Evolutionary conservation across 768 basidiomycete genomes (phyloP).

Genomic region (Russula griseocarnosa): DNA sequence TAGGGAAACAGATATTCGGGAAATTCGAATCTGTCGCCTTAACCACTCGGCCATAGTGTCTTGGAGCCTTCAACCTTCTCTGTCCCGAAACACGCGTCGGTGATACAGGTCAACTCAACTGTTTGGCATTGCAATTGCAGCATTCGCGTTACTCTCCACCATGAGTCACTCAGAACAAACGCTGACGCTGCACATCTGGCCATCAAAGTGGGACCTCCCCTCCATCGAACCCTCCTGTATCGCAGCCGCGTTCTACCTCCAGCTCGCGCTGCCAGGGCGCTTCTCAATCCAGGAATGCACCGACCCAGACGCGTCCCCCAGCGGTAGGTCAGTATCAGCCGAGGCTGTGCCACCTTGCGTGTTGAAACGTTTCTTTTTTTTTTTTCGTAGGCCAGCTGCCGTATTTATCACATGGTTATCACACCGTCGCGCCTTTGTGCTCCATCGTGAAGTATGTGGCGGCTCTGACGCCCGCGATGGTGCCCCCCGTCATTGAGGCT

Average conservation of each 20-base stretch:
- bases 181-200: conserved; percentile 60
- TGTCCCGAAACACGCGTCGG: background rate
- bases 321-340: conserved; percentile 47
- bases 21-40: conserved; percentile 27
- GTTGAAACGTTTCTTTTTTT: background rate
- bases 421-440: conserved; percentile 47
- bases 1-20: conserved; percentile 25
- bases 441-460: conserved; percentile 66
- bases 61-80: background rate
- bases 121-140: too few species aligned
- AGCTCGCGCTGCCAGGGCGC: conserved; percentile 62
- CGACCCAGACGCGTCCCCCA: conserved; percentile 69
- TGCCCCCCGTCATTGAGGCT: conserved; percentile 31
- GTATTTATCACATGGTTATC: conserved; percentile 57
- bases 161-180: conserved; percentile 29
- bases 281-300: conserved; percentile 59
- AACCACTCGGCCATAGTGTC: conserved; percentile 29
- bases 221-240: conserved; percentile 67
- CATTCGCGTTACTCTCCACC: too few species aligned
- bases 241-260: conserved; percentile 62
- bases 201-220: conserved; percentile 56
- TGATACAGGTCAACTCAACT: too few species aligned
- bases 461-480: conserved; percentile 40
- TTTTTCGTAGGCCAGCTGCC: conserved; percentile 60
- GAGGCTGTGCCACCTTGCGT: background rate